These are phyloP conservation scores for Epichloe hybrida DNA, from an alignment of 2,329 filamentous ascomycete genomes.

Conservation along the genomic window DNA sequence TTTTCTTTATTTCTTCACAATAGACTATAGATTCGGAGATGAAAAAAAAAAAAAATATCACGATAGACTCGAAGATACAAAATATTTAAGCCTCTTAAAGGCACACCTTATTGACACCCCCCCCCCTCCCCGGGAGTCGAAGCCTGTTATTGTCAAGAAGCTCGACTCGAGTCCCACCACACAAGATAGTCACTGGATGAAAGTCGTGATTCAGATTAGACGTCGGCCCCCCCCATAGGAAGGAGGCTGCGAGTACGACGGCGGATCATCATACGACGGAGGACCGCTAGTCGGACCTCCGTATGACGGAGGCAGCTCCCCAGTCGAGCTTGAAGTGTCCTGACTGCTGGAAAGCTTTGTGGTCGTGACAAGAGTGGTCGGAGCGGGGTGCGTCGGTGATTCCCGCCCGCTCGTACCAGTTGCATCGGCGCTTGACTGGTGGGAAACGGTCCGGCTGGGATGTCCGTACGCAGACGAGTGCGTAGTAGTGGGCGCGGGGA, in stretches of 20 bases:
- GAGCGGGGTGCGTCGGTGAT: not conserved
- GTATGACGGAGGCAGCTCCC: not conserved
- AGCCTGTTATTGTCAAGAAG: not conserved
- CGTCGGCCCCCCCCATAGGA: not conserved
- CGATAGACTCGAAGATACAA: not conserved
- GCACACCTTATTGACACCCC: not conserved
- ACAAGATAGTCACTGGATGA: too few relatives aligned
- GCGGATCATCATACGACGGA: conserved; percentile 1
- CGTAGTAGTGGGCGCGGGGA: not conserved
- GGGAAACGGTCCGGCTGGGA: not conserved
- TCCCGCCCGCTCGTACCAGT: not conserved
- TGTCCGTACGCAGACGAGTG: not conserved
- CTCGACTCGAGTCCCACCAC: not conserved
- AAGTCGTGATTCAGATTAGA: not conserved
- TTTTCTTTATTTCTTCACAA: not conserved
- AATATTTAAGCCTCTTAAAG: not conserved
- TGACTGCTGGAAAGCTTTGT: not conserved
- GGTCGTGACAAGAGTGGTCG: conserved; percentile 1
- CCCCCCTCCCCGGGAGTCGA: too few relatives aligned
- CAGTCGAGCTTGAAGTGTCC: not conserved
- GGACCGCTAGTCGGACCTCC: not conserved
- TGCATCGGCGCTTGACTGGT: not conserved
- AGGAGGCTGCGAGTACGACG: conserved; percentile 1
- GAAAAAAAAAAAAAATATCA: not conserved
- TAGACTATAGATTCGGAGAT: conserved; percentile 5